These are phyloP conservation scores for Colletotrichum lindemuthianum DNA, from an alignment of 2,329 filamentous ascomycete species.

Conservation along the genomic window DNA sequence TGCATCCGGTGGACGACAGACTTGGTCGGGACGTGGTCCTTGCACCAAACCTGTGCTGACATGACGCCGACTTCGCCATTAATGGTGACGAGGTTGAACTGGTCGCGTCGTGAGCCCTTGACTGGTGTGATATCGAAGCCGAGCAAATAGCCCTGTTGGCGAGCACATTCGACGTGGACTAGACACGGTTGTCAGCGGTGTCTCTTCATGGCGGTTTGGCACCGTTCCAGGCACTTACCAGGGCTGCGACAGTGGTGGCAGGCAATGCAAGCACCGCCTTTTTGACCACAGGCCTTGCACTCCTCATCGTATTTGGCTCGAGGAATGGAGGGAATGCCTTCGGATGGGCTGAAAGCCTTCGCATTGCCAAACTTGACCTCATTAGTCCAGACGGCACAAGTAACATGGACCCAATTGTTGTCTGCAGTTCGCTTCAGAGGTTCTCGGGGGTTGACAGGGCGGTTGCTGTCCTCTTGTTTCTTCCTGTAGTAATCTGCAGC, in stretches of 20 bases:
- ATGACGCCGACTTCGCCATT: slow-evolving; percentile 85
- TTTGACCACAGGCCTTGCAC: slow-evolving; percentile 86
- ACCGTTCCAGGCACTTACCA: slow-evolving; percentile 48
- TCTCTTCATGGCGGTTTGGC: slow-evolving; percentile 38
- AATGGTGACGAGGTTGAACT: slow-evolving; percentile 81
- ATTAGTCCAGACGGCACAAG: slow-evolving; percentile 89
- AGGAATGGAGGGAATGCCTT: slow-evolving; percentile 88
- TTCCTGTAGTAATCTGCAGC: slow-evolving; percentile 84
- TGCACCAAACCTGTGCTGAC: slow-evolving; percentile 90
- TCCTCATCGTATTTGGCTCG: slow-evolving; percentile 76
- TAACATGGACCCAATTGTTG: slow-evolving; percentile 98
- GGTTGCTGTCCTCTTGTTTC: slow-evolving; percentile 84
- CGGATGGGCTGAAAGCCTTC: slow-evolving; percentile 82
- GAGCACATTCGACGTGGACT: slow-evolving; percentile 92
- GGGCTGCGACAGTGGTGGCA: slow-evolving; percentile 78
- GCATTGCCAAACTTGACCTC: slow-evolving; percentile 94
- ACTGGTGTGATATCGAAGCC: slow-evolving; percentile 92
- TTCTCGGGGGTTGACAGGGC: slow-evolving; percentile 85
- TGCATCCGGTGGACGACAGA: slow-evolving; percentile 81
- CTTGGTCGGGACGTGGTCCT: slow-evolving; percentile 81
- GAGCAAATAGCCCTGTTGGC: slow-evolving; percentile 82
- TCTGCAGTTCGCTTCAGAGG: slow-evolving; percentile 92
- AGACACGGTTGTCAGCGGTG: slow-evolving; percentile 38
- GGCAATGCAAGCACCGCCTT: slow-evolving; percentile 79
- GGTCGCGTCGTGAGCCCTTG: slow-evolving; percentile 87